Base-by-base conservation (phyloP, 768 basidiomycete genomes). In the Boletus edulis region DNA sequence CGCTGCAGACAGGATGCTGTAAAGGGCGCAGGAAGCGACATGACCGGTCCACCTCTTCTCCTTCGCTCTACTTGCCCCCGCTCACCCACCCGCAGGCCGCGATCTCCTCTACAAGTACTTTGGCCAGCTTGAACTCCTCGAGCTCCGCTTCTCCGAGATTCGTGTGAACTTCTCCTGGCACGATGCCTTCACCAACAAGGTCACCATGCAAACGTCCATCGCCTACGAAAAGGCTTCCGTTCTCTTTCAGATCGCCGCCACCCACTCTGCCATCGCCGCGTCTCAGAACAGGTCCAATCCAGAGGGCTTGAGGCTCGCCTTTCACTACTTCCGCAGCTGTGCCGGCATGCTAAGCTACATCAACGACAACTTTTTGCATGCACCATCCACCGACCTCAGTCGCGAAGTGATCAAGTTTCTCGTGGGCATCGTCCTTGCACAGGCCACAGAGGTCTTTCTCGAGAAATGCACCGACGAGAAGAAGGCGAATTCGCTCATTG, bases 41-140 rank as follows among this genome's bases (percentile, higher is more conserved):
- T 84, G 51, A 97, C 94, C n/a, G 92, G 93, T 92, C 55, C 61
- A 82, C 67, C 4, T 11, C 8, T 34, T 15, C 9, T 41, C 18
- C 17, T 12, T 29, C n/a, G 0, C 8, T 14, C 20, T 12, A 39
- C 31, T 18, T 17, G 11, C 18, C 5, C n/a, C 46, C 40, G 41
- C 49, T 58, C 35, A 59, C 27, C 14, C 44, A 35, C 18, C 9
- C 31, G 46, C 67, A 87, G 95, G 89, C 13, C 82, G 95, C 46
- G 96, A 98, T 75, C 79, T 98, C 20, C 79, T 99, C 42, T 98
- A 96, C 87, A 98, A 97, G 75, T 99, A 99, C 76, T 99, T 98
- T 75, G 96, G 97, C 35, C 97, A 99, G 72, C 86, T 99, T 42
- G 97, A 99, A 67, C 83, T 98, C 5, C 85, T 99, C 39, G 97